Conservation (phyloP, 805 yeast genomes). For the Ogataea chonburiensis region DNA sequence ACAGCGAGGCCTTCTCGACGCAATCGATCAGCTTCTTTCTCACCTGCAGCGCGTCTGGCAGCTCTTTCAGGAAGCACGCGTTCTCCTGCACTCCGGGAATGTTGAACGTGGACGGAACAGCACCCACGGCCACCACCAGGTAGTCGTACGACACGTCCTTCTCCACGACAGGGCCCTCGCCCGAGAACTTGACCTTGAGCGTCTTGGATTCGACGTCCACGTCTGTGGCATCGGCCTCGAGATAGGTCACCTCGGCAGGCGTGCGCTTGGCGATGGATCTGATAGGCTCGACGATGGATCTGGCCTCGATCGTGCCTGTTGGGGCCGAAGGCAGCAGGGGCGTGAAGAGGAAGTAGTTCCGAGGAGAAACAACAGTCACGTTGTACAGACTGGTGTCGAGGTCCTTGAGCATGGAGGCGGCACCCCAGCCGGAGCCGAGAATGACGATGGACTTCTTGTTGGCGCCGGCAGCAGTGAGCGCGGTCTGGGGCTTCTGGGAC, state of each 20-base stretch:
- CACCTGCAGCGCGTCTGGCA: constrained; percentile 48
- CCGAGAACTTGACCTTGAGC: constrained; percentile 42
- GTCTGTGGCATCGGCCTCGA: constrained; percentile 56
- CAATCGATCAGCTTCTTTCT: constrained; percentile 49
- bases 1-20: constrained; percentile 53
- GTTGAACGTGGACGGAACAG: constrained; percentile 56
- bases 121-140: constrained; percentile 56
- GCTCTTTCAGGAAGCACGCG: constrained; percentile 51
- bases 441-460: constrained; percentile 40
- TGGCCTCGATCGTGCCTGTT: constrained; percentile 52
- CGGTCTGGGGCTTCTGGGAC: constrained; percentile 43
- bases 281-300: constrained; percentile 54
- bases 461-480: constrained; percentile 44
- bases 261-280: constrained; percentile 50
- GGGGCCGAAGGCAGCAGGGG: constrained; percentile 56
- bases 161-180: constrained; percentile 43
- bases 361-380: constrained; percentile 53
- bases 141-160: constrained; percentile 40
- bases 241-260: constrained; percentile 50
- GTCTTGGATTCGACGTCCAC: constrained; percentile 45
- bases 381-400: constrained; percentile 53
- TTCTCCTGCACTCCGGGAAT: constrained; percentile 58
- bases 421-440: constrained; percentile 60
- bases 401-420: constrained; percentile 50
- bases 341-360: constrained; percentile 56